These are phyloP conservation scores for Myxozyma geophila DNA, from an alignment of 805 yeast genomes.

Conservation along the genomic window DNA sequence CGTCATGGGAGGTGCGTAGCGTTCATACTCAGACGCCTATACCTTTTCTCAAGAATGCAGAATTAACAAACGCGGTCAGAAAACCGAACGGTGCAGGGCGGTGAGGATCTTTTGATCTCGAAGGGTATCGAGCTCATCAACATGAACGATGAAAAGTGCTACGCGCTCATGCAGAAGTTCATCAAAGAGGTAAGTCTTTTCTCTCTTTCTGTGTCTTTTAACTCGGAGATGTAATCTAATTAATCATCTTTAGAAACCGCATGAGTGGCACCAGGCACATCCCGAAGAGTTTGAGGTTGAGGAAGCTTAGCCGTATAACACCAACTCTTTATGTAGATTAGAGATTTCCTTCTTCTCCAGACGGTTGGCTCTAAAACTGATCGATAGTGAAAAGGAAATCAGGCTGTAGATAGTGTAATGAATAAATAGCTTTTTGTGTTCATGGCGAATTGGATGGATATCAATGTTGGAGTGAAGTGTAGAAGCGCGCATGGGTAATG, in stretches of 20 bases:
- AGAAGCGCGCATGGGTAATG: background rate
- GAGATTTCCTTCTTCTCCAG: background rate
- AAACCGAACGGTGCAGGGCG: constrained; percentile 79
- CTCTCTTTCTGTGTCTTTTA: background rate
- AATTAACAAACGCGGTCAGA: constrained; percentile 50
- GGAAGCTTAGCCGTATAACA: background rate
- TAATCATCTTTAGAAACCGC: constrained; percentile 27
- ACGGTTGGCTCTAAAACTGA: too few relatives aligned
- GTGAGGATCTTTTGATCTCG: constrained; percentile 69
- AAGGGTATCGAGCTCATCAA: constrained; percentile 61
- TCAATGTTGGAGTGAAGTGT: background rate
- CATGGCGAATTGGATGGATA: background rate
- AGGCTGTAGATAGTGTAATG: background rate
- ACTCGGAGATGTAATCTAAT: background rate
- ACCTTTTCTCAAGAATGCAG: background rate
- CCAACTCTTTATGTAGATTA: background rate
- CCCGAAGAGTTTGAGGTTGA: constrained; percentile 35
- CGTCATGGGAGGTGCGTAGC: constrained; percentile 62
- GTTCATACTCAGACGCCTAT: background rate
- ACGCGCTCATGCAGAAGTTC: constrained; percentile 73
- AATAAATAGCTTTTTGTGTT: background rate
- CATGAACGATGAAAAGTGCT: constrained; percentile 45
- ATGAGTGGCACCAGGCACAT: constrained; percentile 37
- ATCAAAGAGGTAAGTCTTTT: constrained; percentile 57
- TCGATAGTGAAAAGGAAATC: too few relatives aligned